phyloP scores from a whole-genome alignment of 306 rosid species.

The Trifolium repens region DNA sequence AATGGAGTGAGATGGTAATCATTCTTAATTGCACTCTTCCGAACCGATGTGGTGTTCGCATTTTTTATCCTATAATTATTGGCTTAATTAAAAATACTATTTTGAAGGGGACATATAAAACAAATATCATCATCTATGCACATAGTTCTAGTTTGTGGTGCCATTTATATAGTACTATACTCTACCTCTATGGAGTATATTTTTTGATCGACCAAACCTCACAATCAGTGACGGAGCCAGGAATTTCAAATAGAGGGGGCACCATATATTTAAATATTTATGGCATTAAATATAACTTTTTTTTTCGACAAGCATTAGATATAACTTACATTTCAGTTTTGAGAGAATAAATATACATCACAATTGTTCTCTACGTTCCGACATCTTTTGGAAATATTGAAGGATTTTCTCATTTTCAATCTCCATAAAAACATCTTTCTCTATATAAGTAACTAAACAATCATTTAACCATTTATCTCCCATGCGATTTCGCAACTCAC shows the following conservation, averaged over 20 bases:
- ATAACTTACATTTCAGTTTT: too few relatives aligned
- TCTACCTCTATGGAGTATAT: too few relatives aligned
- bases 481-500: background rate
- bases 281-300: too few relatives aligned
- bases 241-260: too few relatives aligned
- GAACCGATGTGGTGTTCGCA: slow-evolving; percentile 49
- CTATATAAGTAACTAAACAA: background rate
- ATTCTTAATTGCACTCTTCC: slow-evolving; percentile 53
- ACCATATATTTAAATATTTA: too few relatives aligned
- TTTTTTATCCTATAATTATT: slow-evolving; percentile 57
- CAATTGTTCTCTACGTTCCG: too few relatives aligned
- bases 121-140: slow-evolving; percentile 48
- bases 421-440: background rate
- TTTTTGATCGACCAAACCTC: too few relatives aligned
- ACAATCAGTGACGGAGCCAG: too few relatives aligned
- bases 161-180: background rate
- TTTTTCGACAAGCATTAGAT: too few relatives aligned
- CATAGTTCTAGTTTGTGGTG: background rate
- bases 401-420: too few relatives aligned
- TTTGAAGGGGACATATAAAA: slow-evolving; percentile 62
- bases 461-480: background rate
- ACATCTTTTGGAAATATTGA: too few relatives aligned
- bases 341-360: too few relatives aligned
- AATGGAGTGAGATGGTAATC: slow-evolving; percentile 45
- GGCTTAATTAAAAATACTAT: slow-evolving; percentile 57